Conservation (phyloP, 1,284 basidiomycete species). For the Ustilago vetiveriae region DNA sequence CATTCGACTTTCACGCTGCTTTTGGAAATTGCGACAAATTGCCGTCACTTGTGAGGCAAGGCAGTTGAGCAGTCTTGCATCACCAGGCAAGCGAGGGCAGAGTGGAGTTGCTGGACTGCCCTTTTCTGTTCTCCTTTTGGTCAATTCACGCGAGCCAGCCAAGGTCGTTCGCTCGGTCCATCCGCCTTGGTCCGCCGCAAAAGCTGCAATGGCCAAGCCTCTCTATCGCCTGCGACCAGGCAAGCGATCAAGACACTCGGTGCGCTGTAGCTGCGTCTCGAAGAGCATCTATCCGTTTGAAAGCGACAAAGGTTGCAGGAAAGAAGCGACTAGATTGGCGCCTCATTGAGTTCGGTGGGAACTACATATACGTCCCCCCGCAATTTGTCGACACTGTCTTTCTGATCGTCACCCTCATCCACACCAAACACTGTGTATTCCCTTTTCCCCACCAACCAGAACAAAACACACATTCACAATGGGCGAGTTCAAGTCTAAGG, state of each 20-base stretch:
- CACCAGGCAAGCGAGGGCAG: not conserved
- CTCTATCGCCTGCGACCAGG: too few relatives aligned
- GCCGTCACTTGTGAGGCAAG: too few relatives aligned
- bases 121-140: too few relatives aligned
- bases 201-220: too few relatives aligned
- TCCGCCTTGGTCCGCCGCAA: too few relatives aligned
- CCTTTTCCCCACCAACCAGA: conserved; percentile 1
- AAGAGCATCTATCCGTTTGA: too few relatives aligned
- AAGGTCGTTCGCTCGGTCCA: too few relatives aligned
- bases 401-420: not conserved
- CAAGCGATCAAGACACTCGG: too few relatives aligned
- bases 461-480: conserved; percentile 37
- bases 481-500: conserved; percentile 64
- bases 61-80: not conserved
- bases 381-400: not conserved
- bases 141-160: too few relatives aligned
- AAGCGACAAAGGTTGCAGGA: too few relatives aligned
- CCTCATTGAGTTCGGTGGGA: conserved; percentile 1
- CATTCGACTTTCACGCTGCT: conserved; percentile 39
- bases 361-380: conserved; percentile 31
- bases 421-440: not conserved
- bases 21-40: conserved; percentile 11
- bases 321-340: conserved; percentile 13
- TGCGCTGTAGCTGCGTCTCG: too few relatives aligned
- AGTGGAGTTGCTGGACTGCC: too few relatives aligned